phyloP scores from a whole-genome alignment of 2,329 filamentous ascomycete species.

The Fusarium chuoi region DNA sequence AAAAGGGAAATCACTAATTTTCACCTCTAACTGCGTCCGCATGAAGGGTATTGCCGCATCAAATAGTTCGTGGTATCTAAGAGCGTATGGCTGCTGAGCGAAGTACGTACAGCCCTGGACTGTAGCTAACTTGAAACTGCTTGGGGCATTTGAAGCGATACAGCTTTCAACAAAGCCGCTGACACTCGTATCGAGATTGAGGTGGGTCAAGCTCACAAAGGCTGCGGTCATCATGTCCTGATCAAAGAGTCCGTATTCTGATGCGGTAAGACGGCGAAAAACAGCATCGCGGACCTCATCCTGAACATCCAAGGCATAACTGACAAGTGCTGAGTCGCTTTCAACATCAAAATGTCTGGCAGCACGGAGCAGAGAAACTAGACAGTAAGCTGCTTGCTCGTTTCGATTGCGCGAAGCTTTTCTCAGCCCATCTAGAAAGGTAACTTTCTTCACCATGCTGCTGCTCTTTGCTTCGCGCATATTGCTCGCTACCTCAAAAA shows the following conservation, averaged over 20 bases:
- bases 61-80: constrained; percentile 66
- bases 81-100: constrained; percentile 61
- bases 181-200: constrained; percentile 68
- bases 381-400: constrained; percentile 73
- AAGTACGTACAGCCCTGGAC: constrained; percentile 73
- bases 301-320: constrained; percentile 76
- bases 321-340: constrained; percentile 71
- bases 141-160: constrained; percentile 65
- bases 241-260: constrained; percentile 64
- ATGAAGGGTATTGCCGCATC: constrained; percentile 66
- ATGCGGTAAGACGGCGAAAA: constrained; percentile 63
- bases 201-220: constrained; percentile 71
- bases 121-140: constrained; percentile 70
- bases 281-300: constrained; percentile 74
- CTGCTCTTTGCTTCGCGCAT: constrained; percentile 71
- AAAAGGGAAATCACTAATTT: constrained; percentile 12
- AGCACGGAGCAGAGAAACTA: constrained; percentile 70
- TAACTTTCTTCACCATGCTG: constrained; percentile 72
- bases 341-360: constrained; percentile 72
- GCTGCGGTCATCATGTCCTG: constrained; percentile 73
- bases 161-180: constrained; percentile 67
- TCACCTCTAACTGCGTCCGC: constrained; percentile 66
- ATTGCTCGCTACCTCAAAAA: constrained; percentile 76
- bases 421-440: constrained; percentile 70
- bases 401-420: constrained; percentile 73